These are phyloP conservation scores for Pythium aristosporum DNA, from an alignment of 352 stramenopile species.

Conservation along the genomic window DNA sequence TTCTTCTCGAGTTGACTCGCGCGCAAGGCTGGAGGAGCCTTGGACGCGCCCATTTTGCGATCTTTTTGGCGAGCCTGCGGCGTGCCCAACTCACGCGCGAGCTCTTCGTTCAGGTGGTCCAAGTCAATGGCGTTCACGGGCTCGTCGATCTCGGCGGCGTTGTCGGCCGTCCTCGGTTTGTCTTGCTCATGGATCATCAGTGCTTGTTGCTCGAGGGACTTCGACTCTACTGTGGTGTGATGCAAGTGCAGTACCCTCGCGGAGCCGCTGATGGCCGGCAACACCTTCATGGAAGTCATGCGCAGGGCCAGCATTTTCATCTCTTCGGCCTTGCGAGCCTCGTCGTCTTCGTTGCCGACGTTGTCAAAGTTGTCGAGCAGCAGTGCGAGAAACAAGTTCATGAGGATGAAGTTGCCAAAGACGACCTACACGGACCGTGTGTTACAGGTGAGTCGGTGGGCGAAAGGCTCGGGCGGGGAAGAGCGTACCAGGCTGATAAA, in stretches of 20 bases:
- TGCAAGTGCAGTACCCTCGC: background rate
- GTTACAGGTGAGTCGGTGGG: too few relatives aligned
- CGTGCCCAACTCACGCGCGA: constrained; percentile 34
- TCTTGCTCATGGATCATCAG: constrained; percentile 18
- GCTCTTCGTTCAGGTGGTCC: constrained; percentile 39
- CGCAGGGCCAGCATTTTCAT: constrained; percentile 49
- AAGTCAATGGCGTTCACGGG: constrained; percentile 27
- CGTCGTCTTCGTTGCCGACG: constrained; percentile 54
- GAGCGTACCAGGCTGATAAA: constrained; percentile 78
- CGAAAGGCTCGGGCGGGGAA: background rate
- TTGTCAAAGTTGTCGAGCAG: constrained; percentile 89
- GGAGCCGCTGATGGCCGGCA: constrained; percentile 12
- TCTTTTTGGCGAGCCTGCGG: constrained; percentile 5
- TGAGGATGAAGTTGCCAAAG: constrained; percentile 89
- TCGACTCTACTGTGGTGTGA: background rate
- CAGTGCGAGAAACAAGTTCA: constrained; percentile 94
- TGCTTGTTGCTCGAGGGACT: background rate
- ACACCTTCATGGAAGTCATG: constrained; percentile 65
- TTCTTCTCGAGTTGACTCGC: constrained; percentile 14
- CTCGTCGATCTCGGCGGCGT: constrained; percentile 16
- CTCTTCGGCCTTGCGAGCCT: constrained; percentile 46
- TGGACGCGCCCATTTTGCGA: constrained; percentile 15
- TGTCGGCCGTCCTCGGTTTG: background rate
- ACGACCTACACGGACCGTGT: constrained; percentile 37
- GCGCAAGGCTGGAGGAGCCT: background rate